Base-by-base conservation (phyloP, 139 green algal species). In the Micractinium sp. region DNA sequence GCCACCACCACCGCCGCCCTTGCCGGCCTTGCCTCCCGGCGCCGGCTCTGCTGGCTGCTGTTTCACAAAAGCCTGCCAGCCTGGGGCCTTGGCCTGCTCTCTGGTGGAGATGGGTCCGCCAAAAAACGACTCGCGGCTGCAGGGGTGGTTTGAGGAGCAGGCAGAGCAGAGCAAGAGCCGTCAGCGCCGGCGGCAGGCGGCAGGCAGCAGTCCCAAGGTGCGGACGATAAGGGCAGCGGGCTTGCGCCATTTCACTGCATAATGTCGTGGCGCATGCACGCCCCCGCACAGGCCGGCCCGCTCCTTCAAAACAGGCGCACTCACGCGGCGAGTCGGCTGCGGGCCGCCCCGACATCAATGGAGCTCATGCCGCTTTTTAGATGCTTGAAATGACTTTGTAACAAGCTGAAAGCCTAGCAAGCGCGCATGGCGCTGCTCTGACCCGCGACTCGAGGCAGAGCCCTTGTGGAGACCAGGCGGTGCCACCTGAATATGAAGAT, bases 71-170 rank as follows among this genome's bases (percentile, higher is more conserved):
- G 87, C 83, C 47, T 67, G 33, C 89, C 89, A 91, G 25, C 56
- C 53, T 5, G 89, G 85, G 3, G 85, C 81, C 53, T 87, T 89
- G 79, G 27, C 35, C 31, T 66, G 35, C 25, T 91, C 81, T 1
- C 89, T 47, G 0, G 89, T 91, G 67, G 73, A 87, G 0, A 91
- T 18, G 0, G 89, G 85, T 14, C 89, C 89, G 18, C 88, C 89
- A 31, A 91, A 91, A 67, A 91, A 89, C 1, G 83, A 89, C 67
- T 86, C 67, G 14, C 89, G 82, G 3, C 89, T 91, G 83, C 83
- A 60, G 35, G 20, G 23, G 19, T 41, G n/a, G n/a, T n/a, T n/a
- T n/a, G 19, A 53, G 56, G 41, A 73, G 0, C 60, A 29, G 33
- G 33, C 19, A 29, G 56, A 18, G 47, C 47, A 56, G 47, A 9